These are phyloP conservation scores for Immersiporthe knoxdaviesiana DNA, from an alignment of 2,329 filamentous ascomycete species.

Conservation along the genomic window DNA sequence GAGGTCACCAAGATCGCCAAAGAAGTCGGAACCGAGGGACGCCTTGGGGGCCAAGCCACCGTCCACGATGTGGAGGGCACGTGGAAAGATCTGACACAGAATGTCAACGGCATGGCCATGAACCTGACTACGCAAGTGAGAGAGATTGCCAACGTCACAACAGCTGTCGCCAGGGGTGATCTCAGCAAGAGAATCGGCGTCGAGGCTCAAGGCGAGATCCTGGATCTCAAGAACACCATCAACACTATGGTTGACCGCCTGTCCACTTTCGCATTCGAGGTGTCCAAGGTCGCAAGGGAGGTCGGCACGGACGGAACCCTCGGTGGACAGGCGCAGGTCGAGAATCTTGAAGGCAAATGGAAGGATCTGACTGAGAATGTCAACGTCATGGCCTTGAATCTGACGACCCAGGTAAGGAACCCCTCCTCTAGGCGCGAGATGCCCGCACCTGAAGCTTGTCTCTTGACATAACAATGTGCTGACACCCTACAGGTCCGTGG, in stretches of 20 bases:
- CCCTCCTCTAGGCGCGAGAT: neutral
- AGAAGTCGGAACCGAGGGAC: conserved; percentile 94
- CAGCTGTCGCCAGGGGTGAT: conserved; percentile 91
- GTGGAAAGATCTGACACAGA: conserved; percentile 93
- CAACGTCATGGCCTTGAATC: conserved; percentile 74
- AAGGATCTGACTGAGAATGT: conserved; percentile 93
- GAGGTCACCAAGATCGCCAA: conserved; percentile 96
- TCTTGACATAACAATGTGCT: neutral
- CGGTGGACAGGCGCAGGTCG: conserved; percentile 90
- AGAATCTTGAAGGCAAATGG: conserved; percentile 97
- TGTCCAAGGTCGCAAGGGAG: conserved; percentile 92
- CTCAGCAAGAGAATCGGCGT: conserved; percentile 95
- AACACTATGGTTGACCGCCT: conserved; percentile 99
- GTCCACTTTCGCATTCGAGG: conserved; percentile 93
- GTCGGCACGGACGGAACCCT: conserved; percentile 95
- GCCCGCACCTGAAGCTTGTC: neutral
- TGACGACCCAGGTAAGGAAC: conserved; percentile 62
- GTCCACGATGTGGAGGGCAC: conserved; percentile 97
- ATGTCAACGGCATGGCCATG: conserved; percentile 98
- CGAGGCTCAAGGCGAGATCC: conserved; percentile 90
- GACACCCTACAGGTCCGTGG: conserved; percentile 68
- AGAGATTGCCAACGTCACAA: conserved; percentile 96
- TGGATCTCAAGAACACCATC: conserved; percentile 95
- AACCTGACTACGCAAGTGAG: conserved; percentile 97
- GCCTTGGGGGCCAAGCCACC: conserved; percentile 90